These are phyloP conservation scores for Mycena citricolor DNA, from an alignment of 1,284 basidiomycete species.

Conservation along the genomic window DNA sequence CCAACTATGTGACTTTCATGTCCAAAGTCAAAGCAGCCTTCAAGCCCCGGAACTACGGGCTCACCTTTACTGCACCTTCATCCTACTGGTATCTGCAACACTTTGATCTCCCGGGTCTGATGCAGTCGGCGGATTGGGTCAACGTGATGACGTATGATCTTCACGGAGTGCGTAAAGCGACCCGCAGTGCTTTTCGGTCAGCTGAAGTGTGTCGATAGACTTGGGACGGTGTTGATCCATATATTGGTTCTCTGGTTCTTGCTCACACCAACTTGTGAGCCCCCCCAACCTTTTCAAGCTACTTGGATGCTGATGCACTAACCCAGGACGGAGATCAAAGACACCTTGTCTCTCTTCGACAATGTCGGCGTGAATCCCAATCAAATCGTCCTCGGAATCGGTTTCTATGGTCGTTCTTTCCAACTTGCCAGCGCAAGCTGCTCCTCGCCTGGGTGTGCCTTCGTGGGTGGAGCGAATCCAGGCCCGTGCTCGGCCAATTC, in stretches of 20 bases:
- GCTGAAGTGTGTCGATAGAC: slow-evolving; percentile 3
- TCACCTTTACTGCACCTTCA: slow-evolving; percentile 27
- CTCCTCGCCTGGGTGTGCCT: slow-evolving; percentile 10
- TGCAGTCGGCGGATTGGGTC: slow-evolving; percentile 29
- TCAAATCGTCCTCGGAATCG: neutral
- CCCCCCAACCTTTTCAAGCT: neutral
- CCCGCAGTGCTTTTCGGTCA: neutral
- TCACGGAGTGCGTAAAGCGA: slow-evolving; percentile 21
- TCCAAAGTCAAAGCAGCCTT: slow-evolving; percentile 21
- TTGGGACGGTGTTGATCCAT: slow-evolving; percentile 20
- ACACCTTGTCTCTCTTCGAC: neutral
- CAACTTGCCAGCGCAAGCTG: slow-evolving; percentile 6
- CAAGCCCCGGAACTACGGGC: slow-evolving; percentile 18
- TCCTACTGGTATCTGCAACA: slow-evolving; percentile 35
- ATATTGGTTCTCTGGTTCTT: neutral
- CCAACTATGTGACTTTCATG: slow-evolving; percentile 26
- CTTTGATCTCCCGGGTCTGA: slow-evolving; percentile 30
- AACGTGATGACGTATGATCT: slow-evolving; percentile 30
- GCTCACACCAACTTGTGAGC: slow-evolving; percentile 14
- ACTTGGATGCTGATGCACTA: neutral
- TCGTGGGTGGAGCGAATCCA: slow-evolving; percentile 9
- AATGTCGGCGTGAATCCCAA: slow-evolving; percentile 9
- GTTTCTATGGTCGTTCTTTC: neutral
- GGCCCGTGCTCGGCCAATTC: slow-evolving; percentile 13
- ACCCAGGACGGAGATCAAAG: neutral